phyloP scores from a whole-genome alignment of 2,329 filamentous ascomycete genomes.

The Colletotrichum sp. region DNA sequence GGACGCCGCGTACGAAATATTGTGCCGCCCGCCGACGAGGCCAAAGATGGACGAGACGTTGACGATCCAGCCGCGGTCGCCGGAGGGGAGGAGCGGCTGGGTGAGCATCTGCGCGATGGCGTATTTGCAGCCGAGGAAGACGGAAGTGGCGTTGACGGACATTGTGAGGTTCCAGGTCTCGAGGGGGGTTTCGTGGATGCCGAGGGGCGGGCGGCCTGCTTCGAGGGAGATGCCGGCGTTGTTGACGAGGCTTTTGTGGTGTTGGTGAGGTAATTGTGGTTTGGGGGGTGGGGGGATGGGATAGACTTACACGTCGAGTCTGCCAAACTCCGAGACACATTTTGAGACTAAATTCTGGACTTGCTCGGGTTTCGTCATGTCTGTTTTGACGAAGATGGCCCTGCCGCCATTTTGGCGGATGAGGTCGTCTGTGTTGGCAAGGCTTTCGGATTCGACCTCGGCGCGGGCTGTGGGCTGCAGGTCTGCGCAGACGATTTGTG shows the following conservation, averaged over 20 bases:
- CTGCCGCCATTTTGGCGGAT: not conserved
- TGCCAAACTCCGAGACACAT: not conserved
- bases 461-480: not conserved
- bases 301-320: not conserved
- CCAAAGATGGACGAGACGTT: conserved; percentile 52
- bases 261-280: conserved; percentile 27
- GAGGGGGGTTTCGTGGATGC: conserved; percentile 52
- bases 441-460: not conserved
- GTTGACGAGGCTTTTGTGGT: conserved; percentile 47
- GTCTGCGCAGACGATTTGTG: not conserved
- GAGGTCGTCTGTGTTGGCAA: not conserved
- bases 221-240: conserved; percentile 53
- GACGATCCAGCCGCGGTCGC: conserved; percentile 54
- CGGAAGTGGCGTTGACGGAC: conserved; percentile 40
- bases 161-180: conserved; percentile 48
- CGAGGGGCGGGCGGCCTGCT: conserved; percentile 30
- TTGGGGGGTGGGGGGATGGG: not conserved
- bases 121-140: conserved; percentile 50
- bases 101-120: conserved; percentile 52
- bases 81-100: conserved; percentile 42
- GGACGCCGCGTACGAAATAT: conserved; percentile 47
- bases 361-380: not conserved
- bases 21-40: conserved; percentile 32
- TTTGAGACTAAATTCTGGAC: not conserved
- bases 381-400: not conserved